phyloP scores from a whole-genome alignment of 805 yeast species.

The Vanderwaltozyma tropicalis region DNA sequence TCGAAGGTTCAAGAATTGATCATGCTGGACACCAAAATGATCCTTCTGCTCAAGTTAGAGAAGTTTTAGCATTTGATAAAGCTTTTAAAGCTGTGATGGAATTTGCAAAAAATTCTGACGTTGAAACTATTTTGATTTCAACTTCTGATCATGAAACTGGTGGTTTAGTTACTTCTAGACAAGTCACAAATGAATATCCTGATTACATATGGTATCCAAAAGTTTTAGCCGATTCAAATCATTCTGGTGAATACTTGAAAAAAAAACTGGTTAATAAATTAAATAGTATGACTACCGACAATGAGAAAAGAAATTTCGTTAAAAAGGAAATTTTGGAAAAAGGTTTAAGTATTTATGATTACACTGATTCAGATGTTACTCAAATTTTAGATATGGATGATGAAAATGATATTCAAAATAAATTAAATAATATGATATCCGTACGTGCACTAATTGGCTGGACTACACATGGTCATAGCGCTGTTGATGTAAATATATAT shows the following conservation, averaged over 20 bases:
- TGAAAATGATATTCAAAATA: constrained; percentile 30
- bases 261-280: constrained; percentile 29
- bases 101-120: constrained; percentile 56
- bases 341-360: constrained; percentile 60
- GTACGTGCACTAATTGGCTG: constrained; percentile 86
- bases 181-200: constrained; percentile 58
- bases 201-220: constrained; percentile 85
- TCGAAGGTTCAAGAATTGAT: constrained; percentile 90
- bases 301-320: constrained; percentile 33
- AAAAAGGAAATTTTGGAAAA: constrained; percentile 42
- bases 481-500: constrained; percentile 89
- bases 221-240: constrained; percentile 54
- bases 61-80: constrained; percentile 76
- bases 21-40: constrained; percentile 94
- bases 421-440: constrained; percentile 62
- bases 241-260: constrained; percentile 66
- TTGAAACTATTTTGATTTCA: constrained; percentile 67
- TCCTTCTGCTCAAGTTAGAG: constrained; percentile 89
- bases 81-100: constrained; percentile 68
- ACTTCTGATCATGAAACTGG: constrained; percentile 97
- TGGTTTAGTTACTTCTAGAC: constrained; percentile 82
- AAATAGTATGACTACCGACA: not conserved
- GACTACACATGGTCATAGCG: constrained; percentile 94
- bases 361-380: constrained; percentile 43
- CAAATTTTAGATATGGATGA: constrained; percentile 29